Percentiles rank a stretch among this genome's conserved stretches.
phyloP scores from a whole-genome alignment of 176 grass and related monocot genomes.

The Phoenix dactylifera region DNA sequence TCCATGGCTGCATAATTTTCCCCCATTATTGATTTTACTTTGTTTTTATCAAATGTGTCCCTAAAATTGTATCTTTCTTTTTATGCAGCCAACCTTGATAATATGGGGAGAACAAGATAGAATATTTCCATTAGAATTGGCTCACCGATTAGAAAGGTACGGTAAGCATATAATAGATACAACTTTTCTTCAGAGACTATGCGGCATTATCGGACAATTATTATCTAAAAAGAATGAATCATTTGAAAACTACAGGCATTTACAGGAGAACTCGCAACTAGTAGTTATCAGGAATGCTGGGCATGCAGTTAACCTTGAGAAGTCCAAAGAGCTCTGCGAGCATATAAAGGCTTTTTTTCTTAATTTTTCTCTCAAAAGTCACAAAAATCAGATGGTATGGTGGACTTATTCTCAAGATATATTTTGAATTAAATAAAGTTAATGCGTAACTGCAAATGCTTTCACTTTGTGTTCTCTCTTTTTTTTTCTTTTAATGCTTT shows the following conservation, averaged over 20 bases:
- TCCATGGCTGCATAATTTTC: too few species aligned
- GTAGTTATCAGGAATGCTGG: constrained; percentile 66
- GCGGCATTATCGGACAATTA: too few species aligned
- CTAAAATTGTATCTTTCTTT: background rate
- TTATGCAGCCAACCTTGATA: constrained; percentile 56
- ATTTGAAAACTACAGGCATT: constrained; percentile 56
- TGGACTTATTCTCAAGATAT: background rate
- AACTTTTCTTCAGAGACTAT: background rate
- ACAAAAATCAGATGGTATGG: constrained; percentile 39
- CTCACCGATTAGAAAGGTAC: constrained; percentile 74
- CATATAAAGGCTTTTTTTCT: constrained; percentile 46
- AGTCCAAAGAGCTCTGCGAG: constrained; percentile 48
- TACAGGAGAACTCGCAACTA: constrained; percentile 51
- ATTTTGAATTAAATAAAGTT: constrained; percentile 3
- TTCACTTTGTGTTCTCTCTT: too few species aligned
- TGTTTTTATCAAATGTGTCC: too few species aligned
- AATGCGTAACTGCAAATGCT: too few species aligned
- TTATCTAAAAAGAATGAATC: too few species aligned
- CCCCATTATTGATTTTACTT: too few species aligned
- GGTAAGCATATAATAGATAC: background rate
- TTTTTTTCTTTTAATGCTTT: too few species aligned
- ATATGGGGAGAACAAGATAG: constrained; percentile 75
- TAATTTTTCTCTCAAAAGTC: constrained; percentile 28
- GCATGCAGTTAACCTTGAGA: constrained; percentile 95
- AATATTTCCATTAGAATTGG: constrained; percentile 89